Conservation (phyloP, 352 stramenopile genomes). For the Thraustotheca clavata region DNA sequence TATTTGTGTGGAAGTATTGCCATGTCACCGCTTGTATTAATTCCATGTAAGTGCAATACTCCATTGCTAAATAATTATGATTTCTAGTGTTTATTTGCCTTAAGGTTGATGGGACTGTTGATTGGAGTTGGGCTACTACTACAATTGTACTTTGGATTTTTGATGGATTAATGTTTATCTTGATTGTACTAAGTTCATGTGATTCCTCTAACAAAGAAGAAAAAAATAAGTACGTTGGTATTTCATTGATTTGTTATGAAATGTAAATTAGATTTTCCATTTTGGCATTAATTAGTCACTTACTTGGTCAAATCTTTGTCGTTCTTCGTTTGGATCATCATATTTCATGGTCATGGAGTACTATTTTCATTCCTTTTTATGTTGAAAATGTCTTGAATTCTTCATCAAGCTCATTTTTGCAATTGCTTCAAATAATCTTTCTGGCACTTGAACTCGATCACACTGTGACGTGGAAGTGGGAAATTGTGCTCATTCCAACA, state of each 20-base stretch:
- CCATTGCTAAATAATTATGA: neutral
- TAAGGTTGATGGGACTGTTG: neutral
- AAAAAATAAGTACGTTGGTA: neutral
- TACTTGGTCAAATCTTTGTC: neutral
- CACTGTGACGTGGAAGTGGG: neutral
- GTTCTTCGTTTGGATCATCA: neutral
- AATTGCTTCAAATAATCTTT: neutral
- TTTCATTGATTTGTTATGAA: neutral
- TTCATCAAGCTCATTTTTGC: neutral
- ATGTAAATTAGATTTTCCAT: too few species aligned
- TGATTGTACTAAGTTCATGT: neutral
- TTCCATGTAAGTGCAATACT: neutral
- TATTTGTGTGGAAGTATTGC: neutral
- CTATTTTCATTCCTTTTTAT: neutral
- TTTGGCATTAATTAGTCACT: too few species aligned
- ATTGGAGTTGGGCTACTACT: slow-evolving; percentile 1
- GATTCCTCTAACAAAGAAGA: too few species aligned
- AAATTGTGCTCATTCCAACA: slow-evolving; percentile 5
- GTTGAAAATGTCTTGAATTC: neutral
- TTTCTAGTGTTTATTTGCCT: slow-evolving; percentile 3
- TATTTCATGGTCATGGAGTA: neutral
- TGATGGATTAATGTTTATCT: neutral
- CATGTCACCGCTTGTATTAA: neutral
- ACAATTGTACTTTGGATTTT: neutral
- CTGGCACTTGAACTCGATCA: slow-evolving; percentile 1